Percentiles rank a stretch among this genome's conserved stretches.
phyloP scores from a whole-genome alignment of 1,284 basidiomycete genomes.

The Leccinum fallax region DNA sequence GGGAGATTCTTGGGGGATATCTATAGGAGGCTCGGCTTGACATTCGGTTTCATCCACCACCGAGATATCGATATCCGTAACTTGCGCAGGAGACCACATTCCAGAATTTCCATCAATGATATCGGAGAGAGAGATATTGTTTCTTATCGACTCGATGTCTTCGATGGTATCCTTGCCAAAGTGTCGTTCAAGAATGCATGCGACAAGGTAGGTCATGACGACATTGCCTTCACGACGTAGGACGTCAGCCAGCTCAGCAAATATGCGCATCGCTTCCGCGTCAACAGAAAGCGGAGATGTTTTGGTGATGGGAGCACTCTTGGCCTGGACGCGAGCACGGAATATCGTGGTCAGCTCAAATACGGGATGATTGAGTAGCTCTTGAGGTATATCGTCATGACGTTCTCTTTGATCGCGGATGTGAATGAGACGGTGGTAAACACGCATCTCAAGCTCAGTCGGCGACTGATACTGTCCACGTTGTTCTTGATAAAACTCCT shows the following conservation, averaged over 20 bases:
- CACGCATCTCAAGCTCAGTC: constrained; percentile 93
- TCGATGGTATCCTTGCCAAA: constrained; percentile 76
- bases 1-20: constrained; percentile 7
- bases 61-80: constrained; percentile 31
- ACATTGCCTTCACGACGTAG: constrained; percentile 59
- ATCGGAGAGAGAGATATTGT: constrained; percentile 60
- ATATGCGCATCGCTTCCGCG: constrained; percentile 66
- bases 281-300: constrained; percentile 60
- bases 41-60: constrained; percentile 28
- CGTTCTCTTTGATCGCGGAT: constrained; percentile 83
- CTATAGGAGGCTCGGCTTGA: constrained; percentile 19
- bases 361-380: constrained; percentile 72
- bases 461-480: constrained; percentile 67
- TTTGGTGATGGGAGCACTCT: constrained; percentile 78
- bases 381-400: constrained; percentile 78
- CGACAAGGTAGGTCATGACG: constrained; percentile 75
- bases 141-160: constrained; percentile 74
- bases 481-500: constrained; percentile 92
- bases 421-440: constrained; percentile 92
- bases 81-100: constrained; percentile 27
- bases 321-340: constrained; percentile 78
- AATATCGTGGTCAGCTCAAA: constrained; percentile 84
- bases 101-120: constrained; percentile 77
- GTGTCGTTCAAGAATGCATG: constrained; percentile 70
- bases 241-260: constrained; percentile 56